phyloP scores from a whole-genome alignment of 179 eudicot species.

The Beta macrorhiza region DNA sequence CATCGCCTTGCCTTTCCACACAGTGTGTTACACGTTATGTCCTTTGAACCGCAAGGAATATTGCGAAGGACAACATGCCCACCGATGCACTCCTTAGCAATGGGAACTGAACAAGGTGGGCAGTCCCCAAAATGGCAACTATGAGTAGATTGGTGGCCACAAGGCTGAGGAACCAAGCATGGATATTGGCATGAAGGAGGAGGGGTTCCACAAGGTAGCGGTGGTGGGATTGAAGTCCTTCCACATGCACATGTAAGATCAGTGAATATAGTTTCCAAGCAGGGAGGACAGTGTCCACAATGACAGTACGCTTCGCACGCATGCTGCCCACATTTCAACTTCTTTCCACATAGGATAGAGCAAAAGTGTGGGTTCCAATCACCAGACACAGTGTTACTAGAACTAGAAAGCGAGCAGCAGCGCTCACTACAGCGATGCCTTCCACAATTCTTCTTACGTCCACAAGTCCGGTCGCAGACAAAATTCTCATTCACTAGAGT shows the following conservation, averaged over 20 bases:
- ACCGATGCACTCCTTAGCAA: constrained; percentile 91
- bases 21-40: constrained; percentile 75
- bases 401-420: constrained; percentile 78
- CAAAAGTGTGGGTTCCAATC: constrained; percentile 87
- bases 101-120: constrained; percentile 81
- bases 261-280: constrained; percentile 85
- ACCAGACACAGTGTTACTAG: constrained; percentile 36
- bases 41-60: constrained; percentile 94
- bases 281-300: constrained; percentile 97
- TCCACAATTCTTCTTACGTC: constrained; percentile 87
- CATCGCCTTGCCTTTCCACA: constrained; percentile 88
- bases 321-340: constrained; percentile 93
- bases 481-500: constrained; percentile 43
- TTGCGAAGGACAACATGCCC: constrained; percentile 87
- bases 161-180: constrained; percentile 84
- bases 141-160: constrained; percentile 89
- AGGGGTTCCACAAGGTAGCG: constrained; percentile 93
- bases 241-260: constrained; percentile 95
- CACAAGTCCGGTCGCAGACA: constrained; percentile 84
- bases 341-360: constrained; percentile 88
- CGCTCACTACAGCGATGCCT: constrained; percentile 97
- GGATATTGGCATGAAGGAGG: constrained; percentile 79
- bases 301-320: constrained; percentile 75
- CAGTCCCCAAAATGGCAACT: constrained; percentile 97
- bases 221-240: constrained; percentile 86